Evolutionary conservation across 2,329 filamentous ascomycete species (phyloP).

Genomic region (Cercospora beticola): DNA sequence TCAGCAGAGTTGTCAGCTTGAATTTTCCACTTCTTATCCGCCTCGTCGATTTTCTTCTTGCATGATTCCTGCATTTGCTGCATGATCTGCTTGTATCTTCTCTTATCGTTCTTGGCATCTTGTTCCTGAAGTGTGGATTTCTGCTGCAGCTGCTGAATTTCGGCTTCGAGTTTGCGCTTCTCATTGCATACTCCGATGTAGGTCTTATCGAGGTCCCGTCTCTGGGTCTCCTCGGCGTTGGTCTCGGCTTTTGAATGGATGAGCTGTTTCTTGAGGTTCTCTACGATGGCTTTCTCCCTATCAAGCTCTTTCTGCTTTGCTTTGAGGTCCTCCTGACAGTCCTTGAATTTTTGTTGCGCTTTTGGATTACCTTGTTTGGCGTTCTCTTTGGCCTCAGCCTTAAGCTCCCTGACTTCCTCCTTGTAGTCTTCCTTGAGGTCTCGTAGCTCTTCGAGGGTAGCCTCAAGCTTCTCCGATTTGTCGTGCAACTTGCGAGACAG

Average conservation of each 20-base stretch:
- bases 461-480: slow-evolving; percentile 8
- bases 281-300: neutral
- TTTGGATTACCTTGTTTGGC: slow-evolving; percentile 14
- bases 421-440: slow-evolving; percentile 10
- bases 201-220: neutral
- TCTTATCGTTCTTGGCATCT: neutral
- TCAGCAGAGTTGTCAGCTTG: slow-evolving; percentile 6
- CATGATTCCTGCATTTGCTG: neutral
- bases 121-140: neutral
- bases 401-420: slow-evolving; percentile 16
- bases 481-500: slow-evolving; percentile 4
- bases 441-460: neutral
- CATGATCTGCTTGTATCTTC: neutral
- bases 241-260: neutral
- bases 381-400: slow-evolving; percentile 12
- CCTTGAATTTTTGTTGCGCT: slow-evolving; percentile 13
- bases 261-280: neutral
- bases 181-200: neutral
- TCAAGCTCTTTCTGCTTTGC: slow-evolving; percentile 15
- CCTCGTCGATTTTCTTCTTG: neutral
- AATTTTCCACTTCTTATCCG: slow-evolving; percentile 7
- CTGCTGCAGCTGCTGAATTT: neutral
- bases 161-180: neutral
- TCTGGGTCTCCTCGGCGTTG: neutral
- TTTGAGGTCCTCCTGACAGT: slow-evolving; percentile 15